Evolutionary conservation across 495 filamentous ascomycete species (phyloP), one percentile per base, ranked within the genome.

Genomic region (Pseudotulostoma volvatum): DNA sequence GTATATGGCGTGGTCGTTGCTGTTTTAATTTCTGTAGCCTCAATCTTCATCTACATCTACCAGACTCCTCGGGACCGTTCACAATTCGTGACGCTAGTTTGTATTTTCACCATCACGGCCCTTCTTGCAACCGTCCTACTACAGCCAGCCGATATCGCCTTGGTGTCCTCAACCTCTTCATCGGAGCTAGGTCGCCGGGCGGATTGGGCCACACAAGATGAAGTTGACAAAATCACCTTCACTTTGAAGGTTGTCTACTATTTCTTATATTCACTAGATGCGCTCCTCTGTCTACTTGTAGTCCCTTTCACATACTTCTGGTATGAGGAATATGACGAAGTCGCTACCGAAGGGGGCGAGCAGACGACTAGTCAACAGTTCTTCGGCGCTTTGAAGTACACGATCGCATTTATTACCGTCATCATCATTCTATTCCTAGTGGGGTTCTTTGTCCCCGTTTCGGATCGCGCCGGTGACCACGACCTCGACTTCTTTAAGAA

Each of bases 301-400:
- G 76, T 94, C 14, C 90, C 90, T 1, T 99, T 99, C 53, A 77
- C 85, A 9, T 99, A 96, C 60, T 99, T 99, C 59, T 94, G 77
- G 76, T 93, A 92, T 44, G 90, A 99, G 59, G 92, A 96, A 57
- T 90, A 92, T 49, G 82, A 88, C 48, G 79, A 93, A 60, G 79
- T 82, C 36, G 81, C 82, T 21, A 63, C 72, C 15, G 81, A 92
- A 41, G 70, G 81, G 17, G 81, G 82, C 9, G 71, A 67, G n/a
- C 77, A 84, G 52, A 78, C 76, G 4, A 44, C 76, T 35, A 73
- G 66, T 2, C 64, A 71, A 43, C 69, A 81, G 18, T 61, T 94
- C 41, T 85, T 77, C 76, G 74, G 75, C 8, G 84, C 90, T 20
- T 60, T 83, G 46, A 96, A 93, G 60, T 96, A 95, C 54, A 93